Evolutionary conservation across 768 basidiomycete genomes (phyloP), one percentile per base, ranked within the genome.

Genomic region (Kwoniella mangroviensis): DNA sequence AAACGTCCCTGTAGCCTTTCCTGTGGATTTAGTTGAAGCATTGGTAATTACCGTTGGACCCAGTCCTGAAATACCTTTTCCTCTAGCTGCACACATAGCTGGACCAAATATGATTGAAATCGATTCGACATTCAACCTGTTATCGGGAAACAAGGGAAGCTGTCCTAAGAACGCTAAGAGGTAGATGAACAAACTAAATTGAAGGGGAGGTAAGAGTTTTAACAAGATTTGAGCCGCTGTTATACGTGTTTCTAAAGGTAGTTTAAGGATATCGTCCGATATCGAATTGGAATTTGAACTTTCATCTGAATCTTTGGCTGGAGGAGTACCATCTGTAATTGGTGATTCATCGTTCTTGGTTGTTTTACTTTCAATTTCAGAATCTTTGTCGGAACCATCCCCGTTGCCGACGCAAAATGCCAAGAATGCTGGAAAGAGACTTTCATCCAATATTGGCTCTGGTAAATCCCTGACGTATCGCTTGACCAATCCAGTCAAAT

Each of bases 161-260:
- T 88, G 87, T 0, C 86, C 87, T 1, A 91, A 89, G 77, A 92
- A 93, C 68, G 88, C 90, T 52, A 89, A 79, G 9, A 95, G 86
- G 75, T 91, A 90, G 70, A 94, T 90, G 82, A 89, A 94, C 26
- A 94, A 85, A 54, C 83, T 87, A 49, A 87, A 88, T 56, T 88
- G 88, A 22, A 87, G 85, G 4, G 75, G 65, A 1, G 87, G 84
- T 0, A 88, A 84, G 55, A 89, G 84, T 7, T 86, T 86, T n/a
- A 89, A 84, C 61, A 88, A 76, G 73, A 86, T 81, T 66, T 86
- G 86, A 15, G 87, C 87, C 28, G 83, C 82, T 1, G 73, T 71
- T 69, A 88, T 84, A 67, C 57, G 75, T 69, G 55, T 73, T 68
- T 42, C 75, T 75, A 53, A 65, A 41, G 66, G 15, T 60, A 72